Percentiles rank a stretch among this genome's conserved stretches.
Evolutionary conservation across 2,329 filamentous ascomycete genomes (phyloP).

Genomic region (Hymenoscyphus infarciens): DNA sequence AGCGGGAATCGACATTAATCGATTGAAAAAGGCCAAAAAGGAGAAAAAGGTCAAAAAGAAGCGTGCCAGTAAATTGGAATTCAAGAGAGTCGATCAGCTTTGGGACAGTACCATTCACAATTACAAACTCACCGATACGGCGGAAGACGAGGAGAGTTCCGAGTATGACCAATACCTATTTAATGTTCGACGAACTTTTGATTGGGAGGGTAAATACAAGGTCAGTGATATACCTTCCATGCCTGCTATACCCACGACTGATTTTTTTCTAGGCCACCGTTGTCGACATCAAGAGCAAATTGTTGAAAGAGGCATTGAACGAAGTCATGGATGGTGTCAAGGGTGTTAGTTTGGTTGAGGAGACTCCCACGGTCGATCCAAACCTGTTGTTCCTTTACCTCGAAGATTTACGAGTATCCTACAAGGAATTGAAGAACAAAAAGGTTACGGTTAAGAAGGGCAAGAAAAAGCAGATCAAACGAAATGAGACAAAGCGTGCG

Average conservation of each 20-base stretch:
- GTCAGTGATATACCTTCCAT: slow-evolving; percentile 18
- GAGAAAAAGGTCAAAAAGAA: slow-evolving; percentile 39
- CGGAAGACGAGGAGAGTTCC: slow-evolving; percentile 56
- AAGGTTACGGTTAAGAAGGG: slow-evolving; percentile 49
- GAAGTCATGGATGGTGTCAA: slow-evolving; percentile 74
- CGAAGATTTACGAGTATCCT: slow-evolving; percentile 65
- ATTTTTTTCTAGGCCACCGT: slow-evolving; percentile 46
- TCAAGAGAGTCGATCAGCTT: slow-evolving; percentile 64
- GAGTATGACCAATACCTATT: slow-evolving; percentile 80
- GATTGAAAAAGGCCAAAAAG: slow-evolving; percentile 39
- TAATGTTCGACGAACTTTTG: slow-evolving; percentile 76
- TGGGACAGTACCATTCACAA: slow-evolving; percentile 58
- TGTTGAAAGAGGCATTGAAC: slow-evolving; percentile 66
- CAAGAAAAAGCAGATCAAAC: slow-evolving; percentile 58
- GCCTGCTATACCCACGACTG: slow-evolving; percentile 7
- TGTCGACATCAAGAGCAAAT: slow-evolving; percentile 82
- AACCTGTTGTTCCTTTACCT: slow-evolving; percentile 72
- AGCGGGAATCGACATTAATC: slow-evolving; percentile 26
- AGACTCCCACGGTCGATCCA: slow-evolving; percentile 69
- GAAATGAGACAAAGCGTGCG: slow-evolving; percentile 53
- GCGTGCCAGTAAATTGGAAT: slow-evolving; percentile 56
- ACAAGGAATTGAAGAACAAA: slow-evolving; percentile 61
- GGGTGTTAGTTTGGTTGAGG: slow-evolving; percentile 75
- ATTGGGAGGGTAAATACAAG: slow-evolving; percentile 78
- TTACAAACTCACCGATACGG: slow-evolving; percentile 65